Evolutionary conservation across 2,329 filamentous ascomycete species (phyloP).

Genomic region (Penicillium capsulatum): DNA sequence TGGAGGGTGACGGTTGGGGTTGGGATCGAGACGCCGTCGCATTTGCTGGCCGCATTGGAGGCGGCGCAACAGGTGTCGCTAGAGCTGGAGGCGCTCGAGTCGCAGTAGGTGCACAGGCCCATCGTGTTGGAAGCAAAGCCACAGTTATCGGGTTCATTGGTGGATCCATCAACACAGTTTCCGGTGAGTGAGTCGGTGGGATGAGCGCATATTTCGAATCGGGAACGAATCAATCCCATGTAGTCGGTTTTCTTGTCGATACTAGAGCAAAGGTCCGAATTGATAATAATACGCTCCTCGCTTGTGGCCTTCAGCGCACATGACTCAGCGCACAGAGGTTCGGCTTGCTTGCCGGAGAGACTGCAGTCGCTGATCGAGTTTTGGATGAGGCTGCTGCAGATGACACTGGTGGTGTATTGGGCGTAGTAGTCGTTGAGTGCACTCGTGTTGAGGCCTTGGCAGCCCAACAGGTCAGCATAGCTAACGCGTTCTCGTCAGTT

Average conservation of each 20-base stretch:
- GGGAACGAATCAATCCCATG: slow-evolving; percentile 75
- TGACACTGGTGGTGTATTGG: slow-evolving; percentile 82
- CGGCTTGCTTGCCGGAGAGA: slow-evolving; percentile 59
- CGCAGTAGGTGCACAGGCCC: slow-evolving; percentile 84
- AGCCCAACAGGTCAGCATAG: slow-evolving; percentile 78
- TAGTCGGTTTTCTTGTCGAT: slow-evolving; percentile 55
- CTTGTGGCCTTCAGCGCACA: slow-evolving; percentile 70
- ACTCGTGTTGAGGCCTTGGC: slow-evolving; percentile 67
- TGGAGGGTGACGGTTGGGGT: slow-evolving; percentile 57
- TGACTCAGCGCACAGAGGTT: slow-evolving; percentile 80
- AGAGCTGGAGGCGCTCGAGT: slow-evolving; percentile 75
- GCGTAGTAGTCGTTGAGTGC: slow-evolving; percentile 83
- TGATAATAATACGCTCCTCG: slow-evolving; percentile 77
- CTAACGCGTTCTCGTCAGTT: slow-evolving; percentile 46
- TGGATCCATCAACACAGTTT: slow-evolving; percentile 68
- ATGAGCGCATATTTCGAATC: slow-evolving; percentile 84
- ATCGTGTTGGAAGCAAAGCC: slow-evolving; percentile 68
- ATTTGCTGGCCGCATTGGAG: slow-evolving; percentile 68
- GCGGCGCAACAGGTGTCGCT: slow-evolving; percentile 94
- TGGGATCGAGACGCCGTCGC: slow-evolving; percentile 72
- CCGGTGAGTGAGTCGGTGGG: slow-evolving; percentile 73
- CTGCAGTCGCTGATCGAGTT: slow-evolving; percentile 70
- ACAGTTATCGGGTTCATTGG: slow-evolving; percentile 83
- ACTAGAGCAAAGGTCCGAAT: slow-evolving; percentile 66
- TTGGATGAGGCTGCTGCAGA: slow-evolving; percentile 93